These are phyloP conservation scores for Butyriboletus loyo DNA, from an alignment of 768 basidiomycete species.

Conservation along the genomic window DNA sequence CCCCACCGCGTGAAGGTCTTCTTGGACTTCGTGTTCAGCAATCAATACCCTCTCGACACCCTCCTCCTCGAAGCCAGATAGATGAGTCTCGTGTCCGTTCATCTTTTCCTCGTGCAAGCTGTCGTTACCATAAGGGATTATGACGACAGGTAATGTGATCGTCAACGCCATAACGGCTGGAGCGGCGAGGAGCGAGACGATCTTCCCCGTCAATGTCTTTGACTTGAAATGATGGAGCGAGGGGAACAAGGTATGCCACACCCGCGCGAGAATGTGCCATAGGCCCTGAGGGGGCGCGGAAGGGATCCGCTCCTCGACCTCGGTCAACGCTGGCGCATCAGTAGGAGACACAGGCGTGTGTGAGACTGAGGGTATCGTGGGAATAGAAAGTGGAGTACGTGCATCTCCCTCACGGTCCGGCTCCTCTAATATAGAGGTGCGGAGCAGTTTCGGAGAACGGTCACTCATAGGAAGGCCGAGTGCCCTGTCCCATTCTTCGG, in stretches of 20 bases:
- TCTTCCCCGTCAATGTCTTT: conserved; percentile 68
- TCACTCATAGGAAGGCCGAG: conserved; percentile 52
- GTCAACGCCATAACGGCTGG: conserved; percentile 87
- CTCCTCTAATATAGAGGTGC: conserved; percentile 27
- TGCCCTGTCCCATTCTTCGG: conserved; percentile 50
- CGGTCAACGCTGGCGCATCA: conserved; percentile 41
- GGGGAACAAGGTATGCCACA: conserved; percentile 75
- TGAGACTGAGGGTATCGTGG: conserved; percentile 52
- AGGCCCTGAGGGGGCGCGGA: conserved; percentile 40
- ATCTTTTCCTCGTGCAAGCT: conserved; percentile 23
- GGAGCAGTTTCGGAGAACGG: conserved; percentile 39
- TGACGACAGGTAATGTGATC: conserved; percentile 87
- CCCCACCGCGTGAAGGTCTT: conserved; percentile 60
- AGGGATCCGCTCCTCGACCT: conserved; percentile 43
- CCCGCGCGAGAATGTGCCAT: conserved; percentile 35
- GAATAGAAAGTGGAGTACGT: conserved; percentile 21
- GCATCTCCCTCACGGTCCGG: conserved; percentile 6
- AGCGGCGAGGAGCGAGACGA: conserved; percentile 76
- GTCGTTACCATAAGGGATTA: conserved; percentile 47
- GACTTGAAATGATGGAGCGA: conserved; percentile 70
- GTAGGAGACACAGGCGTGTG: conserved; percentile 49
- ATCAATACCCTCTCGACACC: conserved; percentile 65
- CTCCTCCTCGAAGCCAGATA: conserved; percentile 76
- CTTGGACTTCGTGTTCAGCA: conserved; percentile 71
- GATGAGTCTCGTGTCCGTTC: conserved; percentile 38